Evolutionary conservation across 2,329 filamentous ascomycete species (phyloP).

Genomic region (Cadophora sp.): DNA sequence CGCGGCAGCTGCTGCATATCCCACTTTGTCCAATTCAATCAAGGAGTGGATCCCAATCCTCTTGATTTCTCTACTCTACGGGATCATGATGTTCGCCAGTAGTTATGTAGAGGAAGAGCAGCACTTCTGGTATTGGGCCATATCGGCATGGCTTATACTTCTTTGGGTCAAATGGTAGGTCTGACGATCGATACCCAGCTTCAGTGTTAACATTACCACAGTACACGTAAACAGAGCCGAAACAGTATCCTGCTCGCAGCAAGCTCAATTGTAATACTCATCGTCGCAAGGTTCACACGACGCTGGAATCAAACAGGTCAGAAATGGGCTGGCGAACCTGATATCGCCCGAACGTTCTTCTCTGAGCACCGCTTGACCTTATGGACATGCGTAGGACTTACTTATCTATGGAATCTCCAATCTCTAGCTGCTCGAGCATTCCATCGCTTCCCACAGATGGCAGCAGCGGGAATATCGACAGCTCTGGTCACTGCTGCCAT

Average conservation of each 20-base stretch:
- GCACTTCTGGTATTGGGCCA: constrained; percentile 96
- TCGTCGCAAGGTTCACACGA: constrained; percentile 69
- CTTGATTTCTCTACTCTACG: constrained; percentile 67
- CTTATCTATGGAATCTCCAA: constrained; percentile 64
- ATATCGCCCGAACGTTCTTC: constrained; percentile 79
- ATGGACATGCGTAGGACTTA: constrained; percentile 74
- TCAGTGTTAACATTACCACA: constrained; percentile 34
- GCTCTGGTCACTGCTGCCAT: constrained; percentile 63
- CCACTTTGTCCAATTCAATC: constrained; percentile 48
- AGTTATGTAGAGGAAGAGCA: constrained; percentile 99
- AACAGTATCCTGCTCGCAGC: constrained; percentile 27
- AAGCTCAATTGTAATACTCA: constrained; percentile 56
- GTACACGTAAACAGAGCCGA: constrained; percentile 32
- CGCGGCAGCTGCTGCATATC: constrained; percentile 47
- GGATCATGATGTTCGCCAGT: constrained; percentile 94
- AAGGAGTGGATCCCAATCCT: constrained; percentile 52
- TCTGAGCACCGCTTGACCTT: constrained; percentile 68
- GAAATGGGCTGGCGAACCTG: constrained; percentile 89
- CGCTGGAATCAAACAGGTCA: constrained; percentile 98
- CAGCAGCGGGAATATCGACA: constrained; percentile 45
- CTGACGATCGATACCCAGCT: neutral
- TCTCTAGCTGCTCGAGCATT: constrained; percentile 38
- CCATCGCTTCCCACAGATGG: constrained; percentile 37
- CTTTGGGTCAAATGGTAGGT: constrained; percentile 54
- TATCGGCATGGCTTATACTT: constrained; percentile 71